Evolutionary conservation across 441 rosid genomes (phyloP).

Genomic region (Brassica balearica): DNA sequence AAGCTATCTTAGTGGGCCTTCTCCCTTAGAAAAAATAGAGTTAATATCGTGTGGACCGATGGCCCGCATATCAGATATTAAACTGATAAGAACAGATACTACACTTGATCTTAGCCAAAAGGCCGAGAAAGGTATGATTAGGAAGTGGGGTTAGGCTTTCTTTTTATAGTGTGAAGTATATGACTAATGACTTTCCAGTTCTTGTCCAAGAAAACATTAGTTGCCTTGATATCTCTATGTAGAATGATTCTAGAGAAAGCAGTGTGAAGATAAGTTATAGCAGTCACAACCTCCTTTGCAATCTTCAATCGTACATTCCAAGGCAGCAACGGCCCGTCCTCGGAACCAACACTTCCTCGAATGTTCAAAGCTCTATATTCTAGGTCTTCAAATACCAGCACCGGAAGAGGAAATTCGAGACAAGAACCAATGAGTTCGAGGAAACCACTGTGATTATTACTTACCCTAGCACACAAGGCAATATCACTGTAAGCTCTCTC

Average conservation of each 20-base stretch:
- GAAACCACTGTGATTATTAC: too few species aligned
- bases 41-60: slow-evolving; percentile 51
- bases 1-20: slow-evolving; percentile 14
- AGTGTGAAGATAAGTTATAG: slow-evolving; percentile 46
- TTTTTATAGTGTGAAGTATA: neutral
- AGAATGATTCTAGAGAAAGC: slow-evolving; percentile 46
- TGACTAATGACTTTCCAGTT: slow-evolving; percentile 10
- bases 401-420: slow-evolving; percentile 38
- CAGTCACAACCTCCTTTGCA: slow-evolving; percentile 30
- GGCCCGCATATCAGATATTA: slow-evolving; percentile 74
- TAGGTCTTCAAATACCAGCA: slow-evolving; percentile 42
- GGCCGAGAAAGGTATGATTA: slow-evolving; percentile 70
- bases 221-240: slow-evolving; percentile 31
- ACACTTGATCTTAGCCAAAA: slow-evolving; percentile 99
- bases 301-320: slow-evolving; percentile 27
- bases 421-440: slow-evolving; percentile 49
- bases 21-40: slow-evolving; percentile 38
- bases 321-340: neutral
- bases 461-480: too few species aligned
- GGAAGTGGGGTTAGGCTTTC: neutral
- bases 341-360: neutral
- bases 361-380: slow-evolving; percentile 10
- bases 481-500: neutral
- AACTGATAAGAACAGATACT: slow-evolving; percentile 92
- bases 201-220: slow-evolving; percentile 42